These are phyloP conservation scores for Exophiala calicioides DNA, from an alignment of 2,329 filamentous ascomycete genomes.

Conservation along the genomic window DNA sequence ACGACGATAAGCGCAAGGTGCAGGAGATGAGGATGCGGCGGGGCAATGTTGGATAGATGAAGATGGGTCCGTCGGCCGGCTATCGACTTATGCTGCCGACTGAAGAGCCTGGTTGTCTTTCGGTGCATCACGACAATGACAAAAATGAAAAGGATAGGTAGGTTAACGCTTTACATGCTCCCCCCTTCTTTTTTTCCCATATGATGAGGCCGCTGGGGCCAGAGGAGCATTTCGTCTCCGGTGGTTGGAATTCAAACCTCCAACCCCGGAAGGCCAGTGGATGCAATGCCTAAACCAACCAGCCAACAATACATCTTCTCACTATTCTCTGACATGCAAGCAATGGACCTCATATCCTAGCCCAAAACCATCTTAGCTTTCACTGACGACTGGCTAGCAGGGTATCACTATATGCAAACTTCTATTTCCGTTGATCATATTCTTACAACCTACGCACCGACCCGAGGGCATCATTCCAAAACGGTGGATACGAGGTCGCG, in stretches of 20 bases:
- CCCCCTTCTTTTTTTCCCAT: background rate
- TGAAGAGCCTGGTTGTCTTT: background rate
- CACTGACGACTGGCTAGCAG: no score
- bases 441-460: no score
- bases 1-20: slow-evolving; percentile 73
- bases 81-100: background rate
- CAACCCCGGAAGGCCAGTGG: slow-evolving; percentile 13
- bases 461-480: slow-evolving; percentile 15
- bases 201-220: slow-evolving; percentile 31
- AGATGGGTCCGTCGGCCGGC: slow-evolving; percentile 25
- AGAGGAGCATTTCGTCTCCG: slow-evolving; percentile 19
- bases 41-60: slow-evolving; percentile 63
- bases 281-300: slow-evolving; percentile 27
- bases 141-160: background rate
- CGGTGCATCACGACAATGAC: no score
- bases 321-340: slow-evolving; percentile 19
- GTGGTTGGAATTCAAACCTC: slow-evolving; percentile 11
- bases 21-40: slow-evolving; percentile 68
- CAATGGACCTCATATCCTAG: background rate
- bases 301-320: slow-evolving; percentile 28
- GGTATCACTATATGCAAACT: no score
- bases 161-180: no score
- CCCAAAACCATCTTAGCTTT: background rate
- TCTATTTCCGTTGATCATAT: no score
- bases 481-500: slow-evolving; percentile 5